Evolutionary conservation across 176 grass and related monocot genomes (phyloP).

Genomic region (Avena insularis): DNA sequence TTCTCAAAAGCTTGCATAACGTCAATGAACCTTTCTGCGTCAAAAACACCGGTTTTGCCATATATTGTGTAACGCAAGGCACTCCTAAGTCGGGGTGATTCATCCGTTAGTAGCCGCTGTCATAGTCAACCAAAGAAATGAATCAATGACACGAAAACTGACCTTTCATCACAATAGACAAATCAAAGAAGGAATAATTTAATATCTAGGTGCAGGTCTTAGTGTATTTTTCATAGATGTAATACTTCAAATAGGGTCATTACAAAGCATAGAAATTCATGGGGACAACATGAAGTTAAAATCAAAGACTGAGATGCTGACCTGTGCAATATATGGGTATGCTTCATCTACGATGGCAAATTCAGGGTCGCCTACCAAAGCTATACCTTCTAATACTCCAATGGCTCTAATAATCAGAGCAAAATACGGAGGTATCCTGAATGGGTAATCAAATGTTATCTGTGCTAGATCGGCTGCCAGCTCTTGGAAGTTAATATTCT

Average conservation of each 20-base stretch:
- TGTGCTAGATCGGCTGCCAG: conserved; percentile 95
- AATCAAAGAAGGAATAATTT: background rate
- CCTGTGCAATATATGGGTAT: conserved; percentile 97
- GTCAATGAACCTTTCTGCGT: conserved; percentile 98
- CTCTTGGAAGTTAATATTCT: conserved; percentile 99
- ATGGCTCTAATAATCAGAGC: conserved; percentile 98
- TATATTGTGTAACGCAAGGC: conserved; percentile 96
- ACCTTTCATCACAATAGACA: background rate
- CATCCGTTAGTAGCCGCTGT: conserved; percentile 94
- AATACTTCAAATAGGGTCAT: conserved; percentile 5
- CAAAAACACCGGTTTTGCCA: conserved; percentile 87
- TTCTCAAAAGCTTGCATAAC: conserved; percentile 99
- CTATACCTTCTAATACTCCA: conserved; percentile 97
- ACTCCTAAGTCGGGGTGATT: conserved; percentile 84
- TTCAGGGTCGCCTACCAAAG: conserved; percentile 96
- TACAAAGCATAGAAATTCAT: background rate
- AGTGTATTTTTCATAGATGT: background rate
- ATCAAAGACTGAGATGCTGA: conserved; percentile 37
- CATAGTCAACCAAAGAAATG: conserved; percentile 35
- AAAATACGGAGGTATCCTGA: conserved; percentile 96
- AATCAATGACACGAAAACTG: conserved; percentile 18
- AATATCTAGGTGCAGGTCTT: background rate
- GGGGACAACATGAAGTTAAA: background rate
- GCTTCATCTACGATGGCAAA: conserved; percentile 99
- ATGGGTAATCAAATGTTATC: conserved; percentile 99